Evolutionary conservation across 495 filamentous ascomycete genomes (phyloP).

Genomic region (Trichoderma orchidacearum): DNA sequence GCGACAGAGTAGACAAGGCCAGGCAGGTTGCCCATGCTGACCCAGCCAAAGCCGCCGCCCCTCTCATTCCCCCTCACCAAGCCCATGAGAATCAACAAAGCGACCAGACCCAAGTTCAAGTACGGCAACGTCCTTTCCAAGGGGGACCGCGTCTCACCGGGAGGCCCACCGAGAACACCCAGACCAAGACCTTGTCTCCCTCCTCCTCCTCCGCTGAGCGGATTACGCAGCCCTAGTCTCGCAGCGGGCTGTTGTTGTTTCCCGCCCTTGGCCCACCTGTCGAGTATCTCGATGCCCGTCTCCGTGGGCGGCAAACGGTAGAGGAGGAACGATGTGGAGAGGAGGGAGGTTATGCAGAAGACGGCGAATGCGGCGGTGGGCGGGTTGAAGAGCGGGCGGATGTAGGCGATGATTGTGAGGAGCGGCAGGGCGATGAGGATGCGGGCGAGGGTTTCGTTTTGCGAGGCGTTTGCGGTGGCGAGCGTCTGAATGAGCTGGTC

Average conservation of each 20-base stretch:
- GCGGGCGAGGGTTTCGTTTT: conserved; percentile 44
- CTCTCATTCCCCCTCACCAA: conserved; percentile 9
- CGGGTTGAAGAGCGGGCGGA: conserved; percentile 31
- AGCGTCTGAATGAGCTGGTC: conserved; percentile 51
- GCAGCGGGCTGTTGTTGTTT: too few species aligned
- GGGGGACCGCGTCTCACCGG: conserved; percentile 11
- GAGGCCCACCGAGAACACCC: neutral
- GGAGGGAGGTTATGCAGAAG: conserved; percentile 44
- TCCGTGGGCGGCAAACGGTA: conserved; percentile 21
- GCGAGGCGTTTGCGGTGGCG: conserved; percentile 36
- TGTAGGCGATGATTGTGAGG: conserved; percentile 34
- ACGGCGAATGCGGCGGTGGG: conserved; percentile 26
- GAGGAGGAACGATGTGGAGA: conserved; percentile 40
- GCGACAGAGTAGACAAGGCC: conserved; percentile 31
- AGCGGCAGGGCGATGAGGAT: conserved; percentile 45
- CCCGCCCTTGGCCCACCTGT: conserved; percentile 9
- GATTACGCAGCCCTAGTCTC: neutral
- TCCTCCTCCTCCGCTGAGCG: neutral
- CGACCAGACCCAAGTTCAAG: conserved; percentile 31
- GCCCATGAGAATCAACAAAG: conserved; percentile 19
- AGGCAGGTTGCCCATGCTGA: conserved; percentile 22
- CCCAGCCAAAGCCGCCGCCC: conserved; percentile 5
- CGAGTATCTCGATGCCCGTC: conserved; percentile 23
- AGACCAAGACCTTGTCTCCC: neutral
- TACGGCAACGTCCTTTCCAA: conserved; percentile 31